Evolutionary conservation across 768 basidiomycete species (phyloP).

Genomic region (Trichaptum fuscoviolaceum): DNA sequence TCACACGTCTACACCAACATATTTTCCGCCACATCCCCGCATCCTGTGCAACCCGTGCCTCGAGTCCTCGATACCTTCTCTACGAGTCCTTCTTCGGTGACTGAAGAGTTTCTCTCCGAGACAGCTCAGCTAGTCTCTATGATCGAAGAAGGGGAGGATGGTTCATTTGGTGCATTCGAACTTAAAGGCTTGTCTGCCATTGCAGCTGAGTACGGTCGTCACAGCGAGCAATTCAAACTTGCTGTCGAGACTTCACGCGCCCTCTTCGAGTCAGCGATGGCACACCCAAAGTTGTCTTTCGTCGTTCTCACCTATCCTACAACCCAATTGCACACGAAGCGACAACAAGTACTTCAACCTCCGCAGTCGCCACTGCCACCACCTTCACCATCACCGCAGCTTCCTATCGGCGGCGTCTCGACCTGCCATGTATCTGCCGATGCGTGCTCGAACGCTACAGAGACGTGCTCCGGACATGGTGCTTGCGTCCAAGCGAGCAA

Average conservation of each 20-base stretch:
- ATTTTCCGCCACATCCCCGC: constrained; percentile 32
- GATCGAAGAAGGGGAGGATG: constrained; percentile 37
- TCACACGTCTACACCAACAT: constrained; percentile 51
- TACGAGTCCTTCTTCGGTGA: constrained; percentile 30
- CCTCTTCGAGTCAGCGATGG: constrained; percentile 39
- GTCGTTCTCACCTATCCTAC: constrained; percentile 48
- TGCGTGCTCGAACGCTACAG: constrained; percentile 57
- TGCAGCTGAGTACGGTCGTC: constrained; percentile 38
- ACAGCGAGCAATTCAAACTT: constrained; percentile 49
- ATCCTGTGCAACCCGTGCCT: constrained; percentile 25
- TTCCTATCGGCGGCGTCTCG: constrained; percentile 54
- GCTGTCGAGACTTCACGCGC: constrained; percentile 43
- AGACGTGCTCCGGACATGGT: constrained; percentile 65
- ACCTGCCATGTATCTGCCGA: constrained; percentile 55
- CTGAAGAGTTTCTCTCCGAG: constrained; percentile 35
- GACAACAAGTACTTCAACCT: constrained; percentile 27
- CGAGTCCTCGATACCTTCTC: constrained; percentile 38
- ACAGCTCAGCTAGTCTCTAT: constrained; percentile 48
- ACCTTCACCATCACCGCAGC: constrained; percentile 35
- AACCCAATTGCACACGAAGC: constrained; percentile 23
- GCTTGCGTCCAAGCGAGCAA: constrained; percentile 56
- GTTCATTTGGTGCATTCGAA: constrained; percentile 58
- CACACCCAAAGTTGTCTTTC: constrained; percentile 35
- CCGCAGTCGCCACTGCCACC: constrained; percentile 46
- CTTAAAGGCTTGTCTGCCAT: constrained; percentile 47